Evolutionary conservation across 2,329 filamentous ascomycete genomes (phyloP).

Genomic region (Teratosphaeria nubilosa): DNA sequence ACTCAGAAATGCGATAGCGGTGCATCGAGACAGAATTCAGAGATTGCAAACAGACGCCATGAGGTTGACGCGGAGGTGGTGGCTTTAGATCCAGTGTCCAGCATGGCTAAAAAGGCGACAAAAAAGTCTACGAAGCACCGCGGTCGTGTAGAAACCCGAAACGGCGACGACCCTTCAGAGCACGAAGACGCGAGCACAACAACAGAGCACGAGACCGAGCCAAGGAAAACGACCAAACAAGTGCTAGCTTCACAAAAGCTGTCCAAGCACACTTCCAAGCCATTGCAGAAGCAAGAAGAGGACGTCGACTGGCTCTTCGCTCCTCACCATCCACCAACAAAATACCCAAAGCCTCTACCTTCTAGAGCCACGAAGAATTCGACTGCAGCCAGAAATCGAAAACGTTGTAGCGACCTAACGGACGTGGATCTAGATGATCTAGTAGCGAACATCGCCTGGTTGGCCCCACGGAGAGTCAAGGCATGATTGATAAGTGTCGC

Average conservation of each 20-base stretch:
- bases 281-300: conserved; percentile 3
- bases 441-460: conserved; percentile 16
- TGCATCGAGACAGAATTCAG: neutral
- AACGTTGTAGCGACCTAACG: neutral
- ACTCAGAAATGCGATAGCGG: neutral
- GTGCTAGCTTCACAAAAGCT: neutral
- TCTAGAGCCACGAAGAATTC: neutral
- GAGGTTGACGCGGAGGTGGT: neutral
- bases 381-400: neutral
- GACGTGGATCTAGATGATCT: conserved; percentile 23
- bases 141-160: neutral
- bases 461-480: conserved; percentile 3
- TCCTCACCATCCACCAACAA: neutral
- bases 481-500: neutral
- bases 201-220: neutral
- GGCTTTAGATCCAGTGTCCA: neutral
- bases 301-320: conserved; percentile 20
- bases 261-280: neutral
- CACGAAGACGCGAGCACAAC: neutral
- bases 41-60: neutral
- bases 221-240: neutral
- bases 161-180: neutral
- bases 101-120: neutral
- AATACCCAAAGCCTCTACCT: neutral
- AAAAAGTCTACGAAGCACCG: neutral